phyloP scores from a whole-genome alignment of 1,284 basidiomycete genomes.

The Boletus albobrunnescens region DNA sequence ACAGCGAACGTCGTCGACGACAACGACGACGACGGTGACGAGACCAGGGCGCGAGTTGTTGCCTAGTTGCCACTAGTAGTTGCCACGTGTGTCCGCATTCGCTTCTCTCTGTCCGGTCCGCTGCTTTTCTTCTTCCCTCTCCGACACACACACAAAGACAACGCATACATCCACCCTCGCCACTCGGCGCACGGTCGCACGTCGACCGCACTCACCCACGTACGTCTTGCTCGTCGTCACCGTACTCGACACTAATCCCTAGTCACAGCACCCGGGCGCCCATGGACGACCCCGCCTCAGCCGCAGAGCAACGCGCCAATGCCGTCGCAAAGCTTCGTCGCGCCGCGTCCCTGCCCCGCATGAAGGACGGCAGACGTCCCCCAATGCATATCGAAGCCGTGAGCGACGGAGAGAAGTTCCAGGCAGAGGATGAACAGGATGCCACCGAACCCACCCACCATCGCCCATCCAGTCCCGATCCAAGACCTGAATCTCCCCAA shows the following conservation, averaged over 20 bases:
- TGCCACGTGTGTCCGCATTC: constrained; percentile 18
- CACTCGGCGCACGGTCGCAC: constrained; percentile 8
- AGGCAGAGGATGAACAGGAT: constrained; percentile 35
- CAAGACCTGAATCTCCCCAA: constrained; percentile 17
- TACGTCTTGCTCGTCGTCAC: constrained; percentile 2
- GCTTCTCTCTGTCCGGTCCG: constrained; percentile 15
- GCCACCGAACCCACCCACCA: constrained; percentile 26
- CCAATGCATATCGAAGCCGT: constrained; percentile 77
- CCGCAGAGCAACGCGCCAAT: constrained; percentile 71
- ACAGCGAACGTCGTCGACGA: too few species aligned
- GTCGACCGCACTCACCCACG: neutral
- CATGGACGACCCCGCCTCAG: constrained; percentile 44
- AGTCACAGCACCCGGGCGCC: constrained; percentile 6
- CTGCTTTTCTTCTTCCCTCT: neutral
- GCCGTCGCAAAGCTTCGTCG: constrained; percentile 88
- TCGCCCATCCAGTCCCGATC: constrained; percentile 15
- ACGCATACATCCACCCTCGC: constrained; percentile 17
- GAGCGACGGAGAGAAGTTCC: constrained; percentile 68
- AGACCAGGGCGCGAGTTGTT: neutral
- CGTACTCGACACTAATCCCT: neutral
- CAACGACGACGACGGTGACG: neutral
- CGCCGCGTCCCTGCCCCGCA: constrained; percentile 82
- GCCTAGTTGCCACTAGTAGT: constrained; percentile 1
- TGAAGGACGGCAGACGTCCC: constrained; percentile 81
- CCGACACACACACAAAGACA: constrained; percentile 9